Conservation (phyloP, 2,329 filamentous ascomycete species). For the Aspergillus neotritici region DNA sequence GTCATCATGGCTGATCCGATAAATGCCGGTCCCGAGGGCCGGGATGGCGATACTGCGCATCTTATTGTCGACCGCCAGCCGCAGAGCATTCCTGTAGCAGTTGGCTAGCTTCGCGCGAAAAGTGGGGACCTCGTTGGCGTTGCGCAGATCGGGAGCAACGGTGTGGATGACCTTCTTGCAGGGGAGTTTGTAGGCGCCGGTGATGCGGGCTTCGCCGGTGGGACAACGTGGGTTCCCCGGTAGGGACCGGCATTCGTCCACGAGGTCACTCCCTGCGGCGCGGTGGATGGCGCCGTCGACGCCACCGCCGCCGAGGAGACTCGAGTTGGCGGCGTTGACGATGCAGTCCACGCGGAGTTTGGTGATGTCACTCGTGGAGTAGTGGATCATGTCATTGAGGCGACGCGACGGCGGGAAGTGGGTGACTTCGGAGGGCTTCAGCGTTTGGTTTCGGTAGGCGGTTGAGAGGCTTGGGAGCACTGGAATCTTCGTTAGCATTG, state of each 20-base stretch:
- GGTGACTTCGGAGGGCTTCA: conserved; percentile 39
- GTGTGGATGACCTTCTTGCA: conserved; percentile 78
- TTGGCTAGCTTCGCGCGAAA: too few species aligned
- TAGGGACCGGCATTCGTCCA: conserved; percentile 63
- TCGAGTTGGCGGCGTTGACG: conserved; percentile 82
- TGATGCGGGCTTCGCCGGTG: conserved; percentile 77
- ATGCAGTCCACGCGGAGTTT: conserved; percentile 70
- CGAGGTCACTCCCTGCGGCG: conserved; percentile 65
- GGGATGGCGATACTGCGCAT: too few species aligned
- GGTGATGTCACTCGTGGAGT: conserved; percentile 71
- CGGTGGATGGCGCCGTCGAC: conserved; percentile 85
- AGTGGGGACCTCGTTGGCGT: too few species aligned
- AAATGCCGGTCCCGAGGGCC: too few species aligned
- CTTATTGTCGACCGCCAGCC: too few species aligned
- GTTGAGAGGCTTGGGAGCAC: too few species aligned
- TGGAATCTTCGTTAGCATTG: too few species aligned
- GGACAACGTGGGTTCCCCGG: conserved; percentile 53
- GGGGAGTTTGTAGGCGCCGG: conserved; percentile 67
- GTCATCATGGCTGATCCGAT: too few species aligned
- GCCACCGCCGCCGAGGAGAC: conserved; percentile 75
- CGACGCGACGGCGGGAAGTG: too few species aligned
- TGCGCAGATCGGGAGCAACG: conserved; percentile 47
- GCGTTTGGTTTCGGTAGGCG: too few species aligned
- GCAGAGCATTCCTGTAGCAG: too few species aligned
- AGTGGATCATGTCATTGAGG: conserved; percentile 52